Evolutionary conservation across 2,329 filamentous ascomycete genomes (phyloP), one percentile per base, ranked within the genome.

Genomic region (Phialemoniopsis sp.): DNA sequence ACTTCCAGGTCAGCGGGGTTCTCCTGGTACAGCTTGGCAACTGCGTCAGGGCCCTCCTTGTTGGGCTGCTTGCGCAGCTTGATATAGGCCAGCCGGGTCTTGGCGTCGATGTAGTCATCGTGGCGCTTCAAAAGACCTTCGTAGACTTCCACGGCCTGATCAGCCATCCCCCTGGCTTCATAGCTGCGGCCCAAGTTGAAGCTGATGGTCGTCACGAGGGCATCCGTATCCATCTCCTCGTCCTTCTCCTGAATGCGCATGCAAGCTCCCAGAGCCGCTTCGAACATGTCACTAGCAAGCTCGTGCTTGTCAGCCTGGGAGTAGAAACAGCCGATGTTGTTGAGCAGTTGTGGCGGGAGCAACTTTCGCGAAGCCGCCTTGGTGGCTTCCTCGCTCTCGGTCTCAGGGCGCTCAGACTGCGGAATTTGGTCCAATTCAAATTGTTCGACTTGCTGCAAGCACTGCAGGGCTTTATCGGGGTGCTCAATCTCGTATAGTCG

Each of bases 281-380:
- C 88, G 58, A 97, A 98, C 65, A 94, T 77, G 37, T 91, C 84
- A 48, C 87, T 84, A 16, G 93, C 90, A 45, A 80, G 72, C 15
- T 85, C 80, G 46, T 86, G 82, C 56, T 89, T 89, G 52, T 95
- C 89, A 3, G 82, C 76, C 57, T 95, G 89, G 50, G 89, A 96
- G 50, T 95, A 81, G 64, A 97, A 97, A 62, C 90, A 96, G 5
- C 88, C 93, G 58, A 97, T 95, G 59, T 98, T 98, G 71, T 97
- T 98, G 32, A 98, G 75, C 3, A 97, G 73, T 55, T 95, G 89
- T 4, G 93, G 93, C 2, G 90, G 87, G 2, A 98, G 70, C 42
- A 85, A 73, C 56, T 90, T 87, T 39, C 89, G 82, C 19, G 95
- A 71, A 13, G 74, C 71, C 16, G 69, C 68, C 40, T 77, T 76